Evolutionary conservation across 2,329 filamentous ascomycete species (phyloP).

Genomic region (Rosellinia necatrix): DNA sequence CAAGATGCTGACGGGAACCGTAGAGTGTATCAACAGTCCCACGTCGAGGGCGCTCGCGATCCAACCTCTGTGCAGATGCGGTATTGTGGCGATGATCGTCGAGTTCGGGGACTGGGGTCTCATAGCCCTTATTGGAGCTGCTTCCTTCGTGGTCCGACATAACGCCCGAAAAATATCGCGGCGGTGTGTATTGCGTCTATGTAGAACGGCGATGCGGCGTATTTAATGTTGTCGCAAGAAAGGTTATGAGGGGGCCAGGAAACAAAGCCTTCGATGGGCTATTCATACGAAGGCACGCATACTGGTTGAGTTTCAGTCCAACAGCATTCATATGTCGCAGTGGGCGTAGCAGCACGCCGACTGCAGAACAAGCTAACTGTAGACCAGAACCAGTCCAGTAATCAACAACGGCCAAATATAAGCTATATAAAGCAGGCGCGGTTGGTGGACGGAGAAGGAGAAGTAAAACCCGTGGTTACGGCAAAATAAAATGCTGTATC

Average conservation of each 20-base stretch:
- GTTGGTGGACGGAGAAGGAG: neutral
- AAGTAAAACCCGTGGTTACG: conserved; percentile 24
- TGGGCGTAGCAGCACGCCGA: conserved; percentile 46
- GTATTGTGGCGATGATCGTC: conserved; percentile 83
- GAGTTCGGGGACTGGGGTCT: conserved; percentile 76
- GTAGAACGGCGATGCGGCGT: neutral
- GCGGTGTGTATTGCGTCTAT: neutral
- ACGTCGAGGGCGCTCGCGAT: conserved; percentile 66
- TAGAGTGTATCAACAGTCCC: conserved; percentile 77
- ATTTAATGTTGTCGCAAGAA: conserved; percentile 5
- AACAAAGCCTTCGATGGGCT: conserved; percentile 41
- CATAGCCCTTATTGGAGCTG: conserved; percentile 65
- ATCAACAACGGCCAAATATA: conserved; percentile 1
- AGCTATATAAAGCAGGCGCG: conserved; percentile 17
- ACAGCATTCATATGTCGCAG: conserved; percentile 39
- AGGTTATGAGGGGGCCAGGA: conserved; percentile 10
- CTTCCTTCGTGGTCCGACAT: conserved; percentile 72
- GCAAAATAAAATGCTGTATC: conserved; percentile 40
- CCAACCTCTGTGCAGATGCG: conserved; percentile 62
- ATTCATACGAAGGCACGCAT: conserved; percentile 42
- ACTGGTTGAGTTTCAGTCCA: conserved; percentile 35
- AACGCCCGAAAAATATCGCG: conserved; percentile 51
- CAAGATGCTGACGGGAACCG: conserved; percentile 53
- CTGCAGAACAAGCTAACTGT: conserved; percentile 33
- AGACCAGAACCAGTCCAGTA: conserved; percentile 26